Conservation (phyloP, 2,329 filamentous ascomycete genomes). For the Fusarium foetens region DNA sequence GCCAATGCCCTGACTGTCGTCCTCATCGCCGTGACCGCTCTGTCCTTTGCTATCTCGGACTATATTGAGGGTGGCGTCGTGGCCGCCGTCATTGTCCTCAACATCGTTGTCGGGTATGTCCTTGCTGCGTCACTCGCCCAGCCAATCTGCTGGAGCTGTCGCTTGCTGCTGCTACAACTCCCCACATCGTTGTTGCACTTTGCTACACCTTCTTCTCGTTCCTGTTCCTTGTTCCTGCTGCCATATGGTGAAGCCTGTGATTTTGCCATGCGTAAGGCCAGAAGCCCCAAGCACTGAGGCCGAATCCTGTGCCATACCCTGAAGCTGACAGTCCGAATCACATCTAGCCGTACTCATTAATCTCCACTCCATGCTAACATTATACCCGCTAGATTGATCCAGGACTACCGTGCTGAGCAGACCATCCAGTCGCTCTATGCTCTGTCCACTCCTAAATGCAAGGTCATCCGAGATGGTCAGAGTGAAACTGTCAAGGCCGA, state of each 20-base stretch:
- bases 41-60: conserved; percentile 72
- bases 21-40: conserved; percentile 78
- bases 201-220: conserved; percentile 28
- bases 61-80: conserved; percentile 73
- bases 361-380: conserved; percentile 43
- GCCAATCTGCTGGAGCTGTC: conserved; percentile 35
- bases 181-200: conserved; percentile 34
- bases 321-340: conserved; percentile 42
- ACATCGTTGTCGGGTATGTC: conserved; percentile 72
- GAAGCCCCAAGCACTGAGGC: conserved; percentile 44
- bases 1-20: conserved; percentile 81
- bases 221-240: conserved; percentile 32
- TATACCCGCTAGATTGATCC: conserved; percentile 58
- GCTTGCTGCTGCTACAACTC: conserved; percentile 26
- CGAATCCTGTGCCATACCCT: conserved; percentile 44
- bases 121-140: conserved; percentile 37
- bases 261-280: conserved; percentile 40
- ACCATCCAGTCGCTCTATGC: conserved; percentile 70
- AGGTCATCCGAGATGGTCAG: conserved; percentile 65
- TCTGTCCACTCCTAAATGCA: conserved; percentile 68
- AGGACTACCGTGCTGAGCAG: conserved; percentile 70
- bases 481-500: conserved; percentile 64
- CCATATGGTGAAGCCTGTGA: conserved; percentile 46
- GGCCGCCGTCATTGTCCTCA: conserved; percentile 71
- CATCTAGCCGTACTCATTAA: conserved; percentile 18